Percentiles rank a stretch among this genome's conserved stretches.
Evolutionary conservation across 2,329 filamentous ascomycete genomes (phyloP).

Genomic region (Sclerotinia nivalis): DNA sequence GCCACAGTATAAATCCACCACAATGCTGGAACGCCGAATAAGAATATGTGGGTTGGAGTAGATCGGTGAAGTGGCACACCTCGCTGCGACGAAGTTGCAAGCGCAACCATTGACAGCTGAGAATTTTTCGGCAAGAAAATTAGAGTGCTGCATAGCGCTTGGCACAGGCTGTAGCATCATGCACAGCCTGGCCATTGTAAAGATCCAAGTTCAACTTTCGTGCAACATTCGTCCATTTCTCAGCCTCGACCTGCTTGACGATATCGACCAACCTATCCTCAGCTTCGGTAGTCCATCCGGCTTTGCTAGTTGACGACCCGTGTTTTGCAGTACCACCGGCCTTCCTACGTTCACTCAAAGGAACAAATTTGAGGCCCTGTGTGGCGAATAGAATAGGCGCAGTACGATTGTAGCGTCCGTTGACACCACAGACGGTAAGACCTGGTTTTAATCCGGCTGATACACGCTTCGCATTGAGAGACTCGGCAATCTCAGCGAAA

Average conservation of each 20-base stretch:
- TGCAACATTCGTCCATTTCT: constrained; percentile 34
- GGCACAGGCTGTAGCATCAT: constrained; percentile 18
- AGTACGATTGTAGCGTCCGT: constrained; percentile 39
- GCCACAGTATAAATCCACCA: neutral
- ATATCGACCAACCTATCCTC: constrained; percentile 30
- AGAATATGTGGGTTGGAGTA: neutral
- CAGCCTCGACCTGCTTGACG: constrained; percentile 28
- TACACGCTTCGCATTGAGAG: constrained; percentile 34
- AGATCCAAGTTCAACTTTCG: constrained; percentile 18
- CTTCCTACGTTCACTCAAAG: constrained; percentile 30
- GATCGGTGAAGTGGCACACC: neutral
- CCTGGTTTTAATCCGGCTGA: constrained; percentile 27
- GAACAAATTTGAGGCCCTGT: constrained; percentile 35
- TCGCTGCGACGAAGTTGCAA: neutral
- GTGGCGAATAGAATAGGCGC: constrained; percentile 39
- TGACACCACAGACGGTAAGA: constrained; percentile 34
- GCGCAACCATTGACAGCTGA: neutral
- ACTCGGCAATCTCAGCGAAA: constrained; percentile 34
- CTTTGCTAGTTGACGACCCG: neutral
- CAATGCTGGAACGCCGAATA: too few species aligned
- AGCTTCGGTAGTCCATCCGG: constrained; percentile 30
- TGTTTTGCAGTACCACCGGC: constrained; percentile 5
- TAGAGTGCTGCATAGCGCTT: constrained; percentile 21
- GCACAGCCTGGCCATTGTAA: neutral
- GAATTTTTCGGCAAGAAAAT: neutral